Percentiles rank a stretch among this genome's conserved stretches.
Conservation (phyloP, 2,329 filamentous ascomycete genomes). For the Rhynchosporium agropyri region DNA sequence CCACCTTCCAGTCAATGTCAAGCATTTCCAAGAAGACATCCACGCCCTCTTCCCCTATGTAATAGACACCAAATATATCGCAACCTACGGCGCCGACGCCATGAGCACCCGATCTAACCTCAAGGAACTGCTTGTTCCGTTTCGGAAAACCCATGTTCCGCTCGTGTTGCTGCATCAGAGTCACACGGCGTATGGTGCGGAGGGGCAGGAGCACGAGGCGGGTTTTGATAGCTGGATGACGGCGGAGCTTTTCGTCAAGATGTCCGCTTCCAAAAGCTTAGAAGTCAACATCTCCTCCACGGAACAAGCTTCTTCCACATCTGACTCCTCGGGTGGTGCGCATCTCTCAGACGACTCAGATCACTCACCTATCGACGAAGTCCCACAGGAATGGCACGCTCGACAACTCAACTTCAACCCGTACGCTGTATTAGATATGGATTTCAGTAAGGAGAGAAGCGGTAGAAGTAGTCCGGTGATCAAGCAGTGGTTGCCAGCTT, state of each 20-base stretch:
- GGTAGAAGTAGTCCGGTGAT: neutral
- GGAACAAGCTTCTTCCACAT: neutral
- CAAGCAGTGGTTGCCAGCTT: slow-evolving; percentile 32
- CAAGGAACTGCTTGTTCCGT: slow-evolving; percentile 50
- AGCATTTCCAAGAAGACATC: slow-evolving; percentile 54
- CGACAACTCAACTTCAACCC: slow-evolving; percentile 19
- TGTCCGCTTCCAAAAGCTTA: slow-evolving; percentile 26
- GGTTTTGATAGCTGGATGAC: slow-evolving; percentile 61
- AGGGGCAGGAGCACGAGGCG: slow-evolving; percentile 53
- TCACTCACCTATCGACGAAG: neutral
- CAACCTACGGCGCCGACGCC: slow-evolving; percentile 40
- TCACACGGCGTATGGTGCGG: slow-evolving; percentile 39
- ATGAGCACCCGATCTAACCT: slow-evolving; percentile 51
- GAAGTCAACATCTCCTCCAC: neutral
- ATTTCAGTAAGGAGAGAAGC: neutral
- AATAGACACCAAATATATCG: slow-evolving; percentile 64
- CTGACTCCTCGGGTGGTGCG: slow-evolving; percentile 10
- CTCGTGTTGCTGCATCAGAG: slow-evolving; percentile 45
- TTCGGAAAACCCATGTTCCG: slow-evolving; percentile 48
- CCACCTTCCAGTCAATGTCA: slow-evolving; percentile 54
- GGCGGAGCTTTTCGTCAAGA: slow-evolving; percentile 46
- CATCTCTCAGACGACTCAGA: neutral
- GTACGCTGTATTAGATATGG: neutral
- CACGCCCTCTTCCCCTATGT: slow-evolving; percentile 52
- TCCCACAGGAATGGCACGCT: slow-evolving; percentile 21